Conservation (phyloP, 1,284 basidiomycete genomes). For the Hortiboletus rubellus region DNA sequence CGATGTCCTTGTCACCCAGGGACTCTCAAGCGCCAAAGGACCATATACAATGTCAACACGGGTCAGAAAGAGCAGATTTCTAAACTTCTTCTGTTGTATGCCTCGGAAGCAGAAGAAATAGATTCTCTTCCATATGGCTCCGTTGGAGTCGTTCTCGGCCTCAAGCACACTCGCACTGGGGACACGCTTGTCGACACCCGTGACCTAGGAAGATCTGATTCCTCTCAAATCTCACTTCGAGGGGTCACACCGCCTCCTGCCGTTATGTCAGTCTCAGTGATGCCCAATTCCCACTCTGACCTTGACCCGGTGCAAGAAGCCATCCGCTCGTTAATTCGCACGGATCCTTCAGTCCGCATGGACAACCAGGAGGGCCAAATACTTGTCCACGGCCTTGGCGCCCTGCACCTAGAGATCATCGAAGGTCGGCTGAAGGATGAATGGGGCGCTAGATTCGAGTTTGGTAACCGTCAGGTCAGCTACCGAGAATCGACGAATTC, state of each 20-base stretch:
- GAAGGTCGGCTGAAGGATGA: conserved; percentile 78
- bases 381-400: conserved; percentile 81
- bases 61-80: conserved; percentile 72
- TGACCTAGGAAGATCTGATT: conserved; percentile 33
- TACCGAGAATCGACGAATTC: conserved; percentile 72
- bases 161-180: conserved; percentile 84
- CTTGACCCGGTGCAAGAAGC: conserved; percentile 76
- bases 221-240: conserved; percentile 46
- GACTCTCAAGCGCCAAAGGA: conserved; percentile 62
- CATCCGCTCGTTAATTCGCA: conserved; percentile 72
- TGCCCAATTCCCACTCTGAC: conserved; percentile 82
- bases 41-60: conserved; percentile 67
- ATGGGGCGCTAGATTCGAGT: conserved; percentile 76
- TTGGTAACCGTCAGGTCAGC: conserved; percentile 76
- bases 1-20: conserved; percentile 42
- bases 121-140: conserved; percentile 80
- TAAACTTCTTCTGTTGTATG: conserved; percentile 81
- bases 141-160: conserved; percentile 82
- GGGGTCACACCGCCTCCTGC: conserved; percentile 74
- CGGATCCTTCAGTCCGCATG: conserved; percentile 81
- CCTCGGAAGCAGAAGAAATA: conserved; percentile 76
- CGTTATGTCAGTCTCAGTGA: conserved; percentile 76
- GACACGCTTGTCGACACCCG: conserved; percentile 71
- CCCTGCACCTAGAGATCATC: conserved; percentile 85
- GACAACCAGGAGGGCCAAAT: conserved; percentile 81